A percentile compares a stretch with the other conserved stretches of the same genome.
Conservation (phyloP, 768 basidiomycete genomes). For the Boletus sp. region DNA sequence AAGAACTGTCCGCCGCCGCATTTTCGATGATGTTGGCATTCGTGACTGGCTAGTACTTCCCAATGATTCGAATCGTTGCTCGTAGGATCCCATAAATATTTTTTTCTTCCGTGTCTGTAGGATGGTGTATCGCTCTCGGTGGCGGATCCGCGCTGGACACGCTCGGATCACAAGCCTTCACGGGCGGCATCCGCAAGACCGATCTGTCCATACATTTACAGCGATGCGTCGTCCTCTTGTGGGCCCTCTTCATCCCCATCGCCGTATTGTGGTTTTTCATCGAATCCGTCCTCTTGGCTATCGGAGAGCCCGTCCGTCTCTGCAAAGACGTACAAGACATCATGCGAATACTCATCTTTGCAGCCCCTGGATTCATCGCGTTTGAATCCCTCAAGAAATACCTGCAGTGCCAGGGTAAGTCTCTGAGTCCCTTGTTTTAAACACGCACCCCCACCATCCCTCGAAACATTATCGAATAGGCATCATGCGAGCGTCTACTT, state of each 20-base stretch:
- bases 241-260: constrained; percentile 62
- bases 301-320: constrained; percentile 59
- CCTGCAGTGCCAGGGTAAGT: constrained; percentile 70
- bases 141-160: constrained; percentile 80
- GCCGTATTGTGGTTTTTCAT: constrained; percentile 61
- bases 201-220: constrained; percentile 72
- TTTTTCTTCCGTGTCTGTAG: constrained; percentile 34
- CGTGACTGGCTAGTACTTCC: constrained; percentile 64
- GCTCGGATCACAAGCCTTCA: constrained; percentile 74
- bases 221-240: constrained; percentile 62
- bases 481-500: constrained; percentile 70
- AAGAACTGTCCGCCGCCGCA: constrained; percentile 67
- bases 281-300: constrained; percentile 55
- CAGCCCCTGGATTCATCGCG: constrained; percentile 69
- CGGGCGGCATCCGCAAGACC: constrained; percentile 53
- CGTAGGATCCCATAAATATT: constrained; percentile 53
- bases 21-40: constrained; percentile 76
- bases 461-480: constrained; percentile 37
- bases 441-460: not conserved
- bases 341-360: constrained; percentile 59
- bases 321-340: constrained; percentile 61
- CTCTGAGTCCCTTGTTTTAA: not conserved
- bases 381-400: constrained; percentile 80
- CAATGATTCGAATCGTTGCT: constrained; percentile 17
- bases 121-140: constrained; percentile 74